A percentile compares a stretch with the other conserved stretches of the same genome.
Conservation (phyloP, 148 eudicot species). For the Rhododendron kiyosumense region DNA sequence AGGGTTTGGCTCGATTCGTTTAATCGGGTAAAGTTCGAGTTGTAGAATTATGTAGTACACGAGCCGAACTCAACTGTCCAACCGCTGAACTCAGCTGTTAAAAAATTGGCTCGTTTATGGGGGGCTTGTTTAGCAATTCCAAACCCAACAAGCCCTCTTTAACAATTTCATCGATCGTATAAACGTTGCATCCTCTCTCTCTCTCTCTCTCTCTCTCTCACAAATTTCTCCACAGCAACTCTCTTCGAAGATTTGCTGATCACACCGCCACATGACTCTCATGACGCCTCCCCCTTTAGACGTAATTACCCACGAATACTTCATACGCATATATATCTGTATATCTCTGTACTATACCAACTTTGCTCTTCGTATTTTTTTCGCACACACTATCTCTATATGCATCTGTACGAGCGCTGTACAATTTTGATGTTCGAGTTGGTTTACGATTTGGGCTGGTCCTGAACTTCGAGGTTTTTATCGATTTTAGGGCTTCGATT, state of each 20-base stretch:
- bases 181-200: not conserved
- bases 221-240: not conserved
- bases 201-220: not conserved
- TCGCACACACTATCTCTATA: not conserved
- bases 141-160: not conserved
- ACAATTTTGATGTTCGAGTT: not conserved
- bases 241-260: slow-evolving; percentile 1
- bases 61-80: not conserved
- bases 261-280: slow-evolving; percentile 16
- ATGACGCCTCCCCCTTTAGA: slow-evolving; percentile 25
- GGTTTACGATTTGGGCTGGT: not conserved
- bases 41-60: no score
- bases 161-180: not conserved
- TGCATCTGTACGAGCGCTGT: not conserved
- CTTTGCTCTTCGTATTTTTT: not conserved
- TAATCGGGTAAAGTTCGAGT: no score
- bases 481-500: slow-evolving; percentile 15
- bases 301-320: slow-evolving; percentile 1
- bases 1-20: no score
- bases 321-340: not conserved
- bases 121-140: not conserved
- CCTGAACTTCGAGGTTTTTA: not conserved
- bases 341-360: not conserved
- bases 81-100: not conserved
- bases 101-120: not conserved